Base-by-base conservation (phyloP, 495 filamentous ascomycete species). In the Podospora pseudocomata region DNA sequence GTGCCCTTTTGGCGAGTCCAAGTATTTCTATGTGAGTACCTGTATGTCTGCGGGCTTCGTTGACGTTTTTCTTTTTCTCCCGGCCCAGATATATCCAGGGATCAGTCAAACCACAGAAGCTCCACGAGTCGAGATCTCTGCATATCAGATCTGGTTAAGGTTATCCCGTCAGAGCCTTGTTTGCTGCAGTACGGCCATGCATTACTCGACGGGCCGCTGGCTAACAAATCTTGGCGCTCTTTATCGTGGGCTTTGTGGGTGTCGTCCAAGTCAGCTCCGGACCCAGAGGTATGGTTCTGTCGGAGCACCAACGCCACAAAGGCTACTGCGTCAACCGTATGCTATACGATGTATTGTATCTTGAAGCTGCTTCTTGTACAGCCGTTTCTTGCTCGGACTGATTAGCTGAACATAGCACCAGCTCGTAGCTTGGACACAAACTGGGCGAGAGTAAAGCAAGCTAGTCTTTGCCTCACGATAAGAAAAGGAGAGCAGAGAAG, bases 141-240 rank as follows among this genome's bases (percentile, higher is more conserved):
- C 60, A 62, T 62, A n/a, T 34, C 30, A 18, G 26, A 62, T 19
- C 16, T 32, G 7, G n/a, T 65, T 19, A 65, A 65, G 39, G 32
- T 65, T 54, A 28, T 65, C 39, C 63, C 49, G 49, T 65, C 44
- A 65, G 63, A 55, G 63, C 53, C 63, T 56, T 65, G 49, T 18
- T 20, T 44, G 60, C 60, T 63, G 26, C 60, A 32, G 60, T 20
- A 58, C 55, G 23, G 23, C 9, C 39, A 15, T 58, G n/a, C 55
- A 62, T 28, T 9, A 30, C 23, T n/a, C 9, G 60, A 62, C 60
- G 60, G 60, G 60, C 60, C 60, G 60, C 60, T 62, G 60, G 55
- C 20, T 58, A 58, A 18, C 3, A 16, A 62, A 16, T 15, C 60
- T 62, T 62, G 60, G 60, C 60, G 18, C 9, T 15, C 18, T 19